Evolutionary conservation across 768 basidiomycete species (phyloP), one percentile per base, ranked within the genome.

Genomic region (Lactarius evosmus): DNA sequence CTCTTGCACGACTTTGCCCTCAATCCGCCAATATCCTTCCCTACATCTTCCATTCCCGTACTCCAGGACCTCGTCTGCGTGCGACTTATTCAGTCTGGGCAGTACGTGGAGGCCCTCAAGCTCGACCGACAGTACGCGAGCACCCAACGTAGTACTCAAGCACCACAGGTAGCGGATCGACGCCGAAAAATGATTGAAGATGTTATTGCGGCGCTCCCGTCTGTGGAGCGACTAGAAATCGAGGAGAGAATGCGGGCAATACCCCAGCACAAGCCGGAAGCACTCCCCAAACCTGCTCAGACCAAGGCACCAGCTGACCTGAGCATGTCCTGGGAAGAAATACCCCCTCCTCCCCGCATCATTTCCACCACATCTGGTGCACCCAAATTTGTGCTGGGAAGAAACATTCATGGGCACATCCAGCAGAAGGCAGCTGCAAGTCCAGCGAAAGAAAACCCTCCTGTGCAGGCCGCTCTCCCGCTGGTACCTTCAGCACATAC

Each of bases 31-130:
- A 62, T 75, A 5, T 65, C 75, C 0, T 74, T 86, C 11, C 76
- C 85, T 1, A 66, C 79, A 8, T 69, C 79, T 2, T 82, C 84
- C 2, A 72, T 86, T 29, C 79, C 85, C 6, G 77, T 83, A 16
- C 73, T 93, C 0, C 91, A 91, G 72, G 89, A 93, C 66, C 80
- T 93, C n/a, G 79, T 90, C 32, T 90, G 87, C 65, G 83, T 88
- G 17, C 86, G 92, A 11, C 82, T 93, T 9, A 82, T 93, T 36
- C 87, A 91, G 70, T 80, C 78, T 3, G 91, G 90, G 4, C 82
- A 83, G 62, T 85, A 87, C 69, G 75, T 81, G 0, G 84, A 85
- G n/a, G 92, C 90, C 9, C 83, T 93, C 71, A 87, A 86, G 75
- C 78, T 90, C 49, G 90, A 93, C 72, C 82, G 83, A 56, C 78